Base-by-base conservation (phyloP, 2,329 filamentous ascomycete species). In the Aspergillus sp. region DNA sequence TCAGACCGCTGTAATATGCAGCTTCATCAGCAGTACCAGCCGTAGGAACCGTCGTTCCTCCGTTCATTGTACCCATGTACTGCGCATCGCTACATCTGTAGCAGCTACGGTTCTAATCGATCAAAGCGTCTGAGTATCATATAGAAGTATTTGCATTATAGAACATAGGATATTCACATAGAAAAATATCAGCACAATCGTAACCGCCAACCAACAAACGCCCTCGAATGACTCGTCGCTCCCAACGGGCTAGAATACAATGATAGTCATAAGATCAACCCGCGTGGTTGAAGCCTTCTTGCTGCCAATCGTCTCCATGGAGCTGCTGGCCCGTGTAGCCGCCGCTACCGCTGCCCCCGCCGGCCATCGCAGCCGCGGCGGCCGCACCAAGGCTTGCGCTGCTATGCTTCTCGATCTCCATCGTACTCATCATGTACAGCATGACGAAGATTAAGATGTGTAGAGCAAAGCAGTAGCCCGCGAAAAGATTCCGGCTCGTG, bases 401-500 rank as follows among this genome's bases (percentile, higher is more conserved):
- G 50, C 84, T 83, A 70, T 89, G 85, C 67, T 83, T 80, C 72
- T 88, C 88, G 36, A 87, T 83, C 69, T 91, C 87, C 30, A 82
- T 80, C 3, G 86, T 85, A 61, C 91, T 91, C 72, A 92, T 87
- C 86, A 89, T 93, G 78, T 94, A 98, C 63, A 98, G 80, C 76
- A 92, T 90, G 67, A 89, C 82, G 72, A 99, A 95, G 2, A 98
- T 89, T 51, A 99, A 79, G 48, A 97, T 72, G 79, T 99, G 95
- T 67, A 99, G 82, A 36, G 88, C 91, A 38, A 97, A 81, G 75
- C 94, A 96, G 76, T 99, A 99, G 10, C 86, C 88, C 0, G 93
- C 95, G 78, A 99, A 99, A 61, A 99, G 76, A 75, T 98, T 99
- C 65, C 96, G 86, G 79, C 92, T 97, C 28, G 90, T 91, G 63